Conservation (phyloP, 148 eudicot genomes). For the Amaranthus hypochondriacus region DNA sequence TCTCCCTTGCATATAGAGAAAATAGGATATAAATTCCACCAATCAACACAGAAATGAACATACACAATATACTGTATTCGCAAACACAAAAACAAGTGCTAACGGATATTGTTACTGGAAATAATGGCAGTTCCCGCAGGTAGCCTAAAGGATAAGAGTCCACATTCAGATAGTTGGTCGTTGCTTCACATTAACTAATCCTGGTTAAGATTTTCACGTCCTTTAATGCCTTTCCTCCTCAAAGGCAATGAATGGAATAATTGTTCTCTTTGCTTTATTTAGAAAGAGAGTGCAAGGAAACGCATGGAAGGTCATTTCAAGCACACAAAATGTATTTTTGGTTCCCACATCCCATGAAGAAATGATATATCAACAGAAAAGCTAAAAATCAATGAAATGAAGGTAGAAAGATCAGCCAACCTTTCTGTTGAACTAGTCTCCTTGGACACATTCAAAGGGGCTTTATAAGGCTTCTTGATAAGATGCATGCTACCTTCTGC, state of each 20-base stretch:
- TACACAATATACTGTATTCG: background rate
- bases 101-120: too few species aligned
- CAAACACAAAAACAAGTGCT: background rate
- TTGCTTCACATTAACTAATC: too few species aligned
- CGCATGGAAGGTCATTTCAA: background rate
- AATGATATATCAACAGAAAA: constrained; percentile 2
- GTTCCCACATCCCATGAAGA: background rate
- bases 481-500: constrained; percentile 96
- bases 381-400: background rate
- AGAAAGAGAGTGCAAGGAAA: too few species aligned
- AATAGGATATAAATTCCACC: too few species aligned
- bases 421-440: constrained; percentile 54
- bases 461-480: constrained; percentile 47
- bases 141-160: too few species aligned
- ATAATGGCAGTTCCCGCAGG: too few species aligned
- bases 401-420: constrained; percentile 28
- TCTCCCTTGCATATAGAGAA: too few species aligned
- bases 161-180: too few species aligned
- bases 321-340: background rate
- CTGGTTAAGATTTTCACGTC: too few species aligned
- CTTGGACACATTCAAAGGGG: constrained; percentile 32
- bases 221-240: too few species aligned
- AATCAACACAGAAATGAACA: background rate
- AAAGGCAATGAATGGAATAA: too few species aligned
- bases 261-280: too few species aligned